Evolutionary conservation across 2,329 filamentous ascomycete species (phyloP).

Genomic region (Verticillium isaacii): DNA sequence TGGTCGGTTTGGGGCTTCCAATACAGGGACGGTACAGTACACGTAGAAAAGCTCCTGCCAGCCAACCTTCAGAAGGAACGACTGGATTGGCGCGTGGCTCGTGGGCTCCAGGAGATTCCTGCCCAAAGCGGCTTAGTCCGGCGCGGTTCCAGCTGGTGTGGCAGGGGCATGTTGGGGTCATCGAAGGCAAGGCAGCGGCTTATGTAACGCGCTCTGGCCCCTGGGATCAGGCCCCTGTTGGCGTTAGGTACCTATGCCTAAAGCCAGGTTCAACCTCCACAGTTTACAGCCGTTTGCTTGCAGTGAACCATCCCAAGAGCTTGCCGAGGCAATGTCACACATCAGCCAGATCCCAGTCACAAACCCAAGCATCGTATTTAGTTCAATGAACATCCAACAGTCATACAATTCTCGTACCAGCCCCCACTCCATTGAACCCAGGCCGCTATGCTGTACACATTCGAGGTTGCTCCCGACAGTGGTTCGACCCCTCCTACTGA

Average conservation of each 20-base stretch:
- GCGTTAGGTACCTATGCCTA: neutral
- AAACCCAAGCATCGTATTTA: neutral
- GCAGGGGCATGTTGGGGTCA: neutral
- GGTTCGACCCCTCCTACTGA: neutral
- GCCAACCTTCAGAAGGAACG: neutral
- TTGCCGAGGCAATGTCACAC: too few species aligned
- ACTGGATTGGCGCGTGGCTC: slow-evolving; percentile 10
- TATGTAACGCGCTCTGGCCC: neutral
- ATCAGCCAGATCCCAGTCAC: too few species aligned
- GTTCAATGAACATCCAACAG: neutral
- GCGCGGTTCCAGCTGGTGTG: neutral
- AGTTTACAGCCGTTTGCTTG: neutral
- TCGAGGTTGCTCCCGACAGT: neutral
- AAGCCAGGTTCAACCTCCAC: neutral
- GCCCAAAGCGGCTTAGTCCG: neutral
- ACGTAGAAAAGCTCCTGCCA: neutral
- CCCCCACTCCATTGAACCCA: neutral
- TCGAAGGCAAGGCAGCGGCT: neutral
- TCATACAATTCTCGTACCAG: neutral
- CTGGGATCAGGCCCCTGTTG: neutral
- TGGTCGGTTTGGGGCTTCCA: neutral
- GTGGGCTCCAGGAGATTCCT: neutral
- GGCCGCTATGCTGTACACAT: slow-evolving; percentile 1
- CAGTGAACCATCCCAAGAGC: too few species aligned
- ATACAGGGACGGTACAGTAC: neutral